A percentile compares a stretch with the other conserved stretches of the same genome.
Conservation (phyloP, 2,329 filamentous ascomycete species). For the Cladosporium velox region DNA sequence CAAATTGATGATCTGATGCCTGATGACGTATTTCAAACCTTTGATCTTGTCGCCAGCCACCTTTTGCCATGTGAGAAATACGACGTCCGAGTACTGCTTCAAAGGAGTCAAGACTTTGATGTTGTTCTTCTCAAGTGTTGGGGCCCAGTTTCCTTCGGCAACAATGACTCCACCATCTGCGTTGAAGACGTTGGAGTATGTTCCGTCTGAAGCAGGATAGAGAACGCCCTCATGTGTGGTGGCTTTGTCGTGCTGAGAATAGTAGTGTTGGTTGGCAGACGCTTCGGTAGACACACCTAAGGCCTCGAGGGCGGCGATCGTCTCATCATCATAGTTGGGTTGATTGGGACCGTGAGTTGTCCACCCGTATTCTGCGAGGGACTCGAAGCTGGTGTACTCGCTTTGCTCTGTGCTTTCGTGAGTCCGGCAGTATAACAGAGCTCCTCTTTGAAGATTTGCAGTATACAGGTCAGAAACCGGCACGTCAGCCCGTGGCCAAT, state of each 20-base stretch:
- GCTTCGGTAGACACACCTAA: neutral
- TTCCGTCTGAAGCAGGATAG: neutral
- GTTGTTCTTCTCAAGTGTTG: neutral
- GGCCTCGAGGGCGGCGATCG: neutral
- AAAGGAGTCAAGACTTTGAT: neutral
- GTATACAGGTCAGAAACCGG: neutral
- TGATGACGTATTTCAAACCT: conserved; percentile 2
- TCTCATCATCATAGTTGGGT: no score
- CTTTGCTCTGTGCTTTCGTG: neutral
- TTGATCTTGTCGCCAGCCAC: neutral
- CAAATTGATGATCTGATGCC: neutral
- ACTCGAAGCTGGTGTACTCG: neutral
- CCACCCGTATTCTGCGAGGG: neutral
- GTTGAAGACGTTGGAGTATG: neutral
- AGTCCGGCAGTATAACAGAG: neutral
- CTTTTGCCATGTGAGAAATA: conserved; percentile 22
- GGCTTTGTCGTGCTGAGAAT: no score
- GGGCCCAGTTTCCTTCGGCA: neutral
- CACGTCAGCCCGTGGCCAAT: neutral
- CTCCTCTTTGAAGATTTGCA: neutral
- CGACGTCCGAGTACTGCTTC: conserved; percentile 25
- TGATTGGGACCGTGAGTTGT: neutral
- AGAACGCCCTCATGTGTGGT: no score
- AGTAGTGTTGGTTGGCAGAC: neutral
- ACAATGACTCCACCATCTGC: neutral